phyloP scores from a whole-genome alignment of 495 filamentous ascomycete species.

The Wilcoxina mikolae region DNA sequence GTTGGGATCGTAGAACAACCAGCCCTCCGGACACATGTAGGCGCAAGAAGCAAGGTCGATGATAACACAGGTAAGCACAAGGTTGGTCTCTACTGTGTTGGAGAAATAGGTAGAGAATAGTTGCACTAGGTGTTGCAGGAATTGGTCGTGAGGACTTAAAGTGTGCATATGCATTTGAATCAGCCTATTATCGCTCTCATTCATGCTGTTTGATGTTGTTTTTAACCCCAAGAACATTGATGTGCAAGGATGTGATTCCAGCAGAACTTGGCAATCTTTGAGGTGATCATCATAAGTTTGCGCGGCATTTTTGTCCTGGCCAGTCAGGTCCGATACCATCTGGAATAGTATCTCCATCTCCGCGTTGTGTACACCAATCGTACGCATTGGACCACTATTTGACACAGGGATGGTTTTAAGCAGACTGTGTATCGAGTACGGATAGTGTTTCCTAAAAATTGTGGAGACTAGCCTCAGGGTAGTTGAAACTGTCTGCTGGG shows the following conservation, averaged over 20 bases:
- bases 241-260: constrained; percentile 74
- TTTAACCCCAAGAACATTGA: constrained; percentile 42
- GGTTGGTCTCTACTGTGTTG: constrained; percentile 79
- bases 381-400: constrained; percentile 41
- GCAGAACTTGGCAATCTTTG: constrained; percentile 55
- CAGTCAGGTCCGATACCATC: constrained; percentile 56
- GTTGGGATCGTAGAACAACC: constrained; percentile 66
- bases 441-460: constrained; percentile 73
- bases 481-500: constrained; percentile 73
- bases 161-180: constrained; percentile 44
- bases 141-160: constrained; percentile 55
- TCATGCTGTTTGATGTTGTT: constrained; percentile 32
- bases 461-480: constrained; percentile 73
- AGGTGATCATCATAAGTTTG: constrained; percentile 70
- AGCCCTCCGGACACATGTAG: constrained; percentile 67
- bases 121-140: constrained; percentile 54
- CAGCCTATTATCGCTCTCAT: constrained; percentile 10
- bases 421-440: constrained; percentile 64
- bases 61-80: constrained; percentile 68
- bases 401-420: constrained; percentile 47
- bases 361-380: constrained; percentile 62
- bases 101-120: constrained; percentile 67
- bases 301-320: constrained; percentile 51
- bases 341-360: constrained; percentile 61
- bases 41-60: constrained; percentile 71